Evolutionary conservation across 495 filamentous ascomycete species (phyloP), one percentile per base, ranked within the genome.

Genomic region (Daldinia grandis): DNA sequence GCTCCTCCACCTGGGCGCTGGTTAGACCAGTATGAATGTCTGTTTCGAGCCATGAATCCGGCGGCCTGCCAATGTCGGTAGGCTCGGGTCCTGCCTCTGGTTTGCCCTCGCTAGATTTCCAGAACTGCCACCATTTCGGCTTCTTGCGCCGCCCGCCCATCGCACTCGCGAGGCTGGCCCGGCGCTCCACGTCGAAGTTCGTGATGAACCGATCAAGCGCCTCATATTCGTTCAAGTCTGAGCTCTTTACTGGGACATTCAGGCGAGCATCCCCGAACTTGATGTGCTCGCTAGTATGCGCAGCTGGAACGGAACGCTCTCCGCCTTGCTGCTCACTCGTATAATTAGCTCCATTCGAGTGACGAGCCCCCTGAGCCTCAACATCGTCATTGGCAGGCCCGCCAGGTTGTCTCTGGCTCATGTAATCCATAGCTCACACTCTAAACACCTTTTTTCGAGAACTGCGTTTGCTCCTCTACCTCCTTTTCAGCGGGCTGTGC

Each of bases 41-140:
- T 66, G 90, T 91, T 37, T 90, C 82, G 60, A 93, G 81, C 91
- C 91, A 93, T 15, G 92, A 87, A n/a, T 89, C 87, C 27, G 90
- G 90, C 49, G 84, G 83, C 47, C 88, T 85, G 67, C 88, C 87
- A 53, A 64, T 40, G 1, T 65, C 50, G 25, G 76, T 63, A 49
- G 73, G 75, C 10, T 53, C 24, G 1, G 21, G 50, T 60, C 47
- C 77, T 64, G 57, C 78, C n/a, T 81, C 81, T 33, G 76, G 68
- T 51, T 69, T 72, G 28, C 80, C 78, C 19, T 63, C 66, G 40
- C 65, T 60, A 57, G 81, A 69, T 51, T 80, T 79, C 82, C 87
- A 88, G 78, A 91, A 89, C 67, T 83, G 90, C 80, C 81, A 87
- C 68, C 84, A 83, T 76, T 81, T 82, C 79, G 87, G 87, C 60